Evolutionary conservation across 805 yeast species (phyloP).

Genomic region (Myxozyma monticola): DNA sequence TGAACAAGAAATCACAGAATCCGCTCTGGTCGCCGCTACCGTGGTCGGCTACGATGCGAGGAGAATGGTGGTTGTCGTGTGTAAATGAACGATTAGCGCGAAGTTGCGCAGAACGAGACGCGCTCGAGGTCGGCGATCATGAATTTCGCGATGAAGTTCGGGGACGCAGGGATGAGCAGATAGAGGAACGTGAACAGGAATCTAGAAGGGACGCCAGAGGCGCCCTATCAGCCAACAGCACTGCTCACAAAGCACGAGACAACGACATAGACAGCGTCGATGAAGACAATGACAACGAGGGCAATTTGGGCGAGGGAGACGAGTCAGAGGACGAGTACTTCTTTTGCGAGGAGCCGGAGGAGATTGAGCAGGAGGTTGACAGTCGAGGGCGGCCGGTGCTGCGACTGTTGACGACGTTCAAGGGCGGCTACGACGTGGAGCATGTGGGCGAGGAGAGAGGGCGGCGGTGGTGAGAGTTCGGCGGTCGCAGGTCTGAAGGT

Average conservation of each 20-base stretch:
- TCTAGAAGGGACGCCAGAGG: background rate
- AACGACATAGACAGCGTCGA: constrained; percentile 1
- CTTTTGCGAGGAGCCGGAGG: constrained; percentile 24
- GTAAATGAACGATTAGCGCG: constrained; percentile 8
- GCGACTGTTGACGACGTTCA: constrained; percentile 16
- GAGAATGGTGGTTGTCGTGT: constrained; percentile 12
- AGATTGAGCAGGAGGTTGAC: constrained; percentile 16
- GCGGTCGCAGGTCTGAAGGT: too few species aligned
- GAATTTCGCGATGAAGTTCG: too few species aligned
- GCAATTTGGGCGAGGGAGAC: background rate
- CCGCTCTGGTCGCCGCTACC: constrained; percentile 27
- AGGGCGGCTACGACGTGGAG: constrained; percentile 10
- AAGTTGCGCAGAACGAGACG: too few species aligned
- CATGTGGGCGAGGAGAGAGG: too few species aligned
- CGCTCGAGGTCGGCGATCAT: too few species aligned
- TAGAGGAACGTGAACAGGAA: background rate
- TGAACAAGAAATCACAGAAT: too few species aligned
- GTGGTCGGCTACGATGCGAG: constrained; percentile 13
- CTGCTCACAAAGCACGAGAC: background rate
- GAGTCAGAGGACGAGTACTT: constrained; percentile 7
- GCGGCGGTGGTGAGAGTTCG: too few species aligned
- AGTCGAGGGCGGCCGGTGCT: constrained; percentile 20
- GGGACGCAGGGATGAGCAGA: background rate
- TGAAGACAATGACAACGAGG: background rate
- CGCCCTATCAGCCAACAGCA: background rate